phyloP scores from a whole-genome alignment of 2,329 filamentous ascomycete genomes.

The Chaetoscypha palmicola region DNA sequence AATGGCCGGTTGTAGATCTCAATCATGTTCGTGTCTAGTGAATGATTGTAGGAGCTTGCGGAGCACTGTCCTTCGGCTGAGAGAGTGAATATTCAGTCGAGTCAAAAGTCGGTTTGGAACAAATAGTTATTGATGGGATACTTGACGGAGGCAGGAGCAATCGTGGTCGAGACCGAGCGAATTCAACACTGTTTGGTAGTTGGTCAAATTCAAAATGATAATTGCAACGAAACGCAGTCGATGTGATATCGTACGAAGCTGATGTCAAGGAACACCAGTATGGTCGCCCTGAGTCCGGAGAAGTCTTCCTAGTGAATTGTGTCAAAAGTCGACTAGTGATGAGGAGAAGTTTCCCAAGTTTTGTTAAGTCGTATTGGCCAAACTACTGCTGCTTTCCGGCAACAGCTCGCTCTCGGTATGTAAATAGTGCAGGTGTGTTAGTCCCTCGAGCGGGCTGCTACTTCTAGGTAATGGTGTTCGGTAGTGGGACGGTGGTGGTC shows the following conservation, averaged over 20 bases:
- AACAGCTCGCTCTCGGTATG: neutral
- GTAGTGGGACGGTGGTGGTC: constrained; percentile 20
- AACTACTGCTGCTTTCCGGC: neutral
- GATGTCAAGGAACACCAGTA: no score
- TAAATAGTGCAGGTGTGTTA: neutral
- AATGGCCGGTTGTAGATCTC: constrained; percentile 26
- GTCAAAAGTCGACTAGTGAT: constrained; percentile 10
- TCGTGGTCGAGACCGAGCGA: constrained; percentile 3
- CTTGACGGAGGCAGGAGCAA: constrained; percentile 22
- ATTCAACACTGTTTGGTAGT: neutral
- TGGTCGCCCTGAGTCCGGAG: no score
- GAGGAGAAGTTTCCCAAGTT: constrained; percentile 18
- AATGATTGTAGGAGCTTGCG: neutral
- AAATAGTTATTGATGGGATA: constrained; percentile 13
- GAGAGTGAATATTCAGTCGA: constrained; percentile 15
- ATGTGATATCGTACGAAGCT: no score
- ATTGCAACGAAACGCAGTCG: no score
- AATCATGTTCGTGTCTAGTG: constrained; percentile 22
- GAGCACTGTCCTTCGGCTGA: constrained; percentile 1
- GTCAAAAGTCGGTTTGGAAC: constrained; percentile 21
- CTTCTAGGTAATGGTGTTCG: constrained; percentile 18
- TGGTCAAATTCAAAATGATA: no score
- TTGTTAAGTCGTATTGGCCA: constrained; percentile 2
- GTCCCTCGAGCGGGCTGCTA: constrained; percentile 10
- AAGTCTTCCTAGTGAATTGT: constrained; percentile 5